phyloP scores from a whole-genome alignment of 495 filamentous ascomycete species.

The Trichoderma orchidacearum region DNA sequence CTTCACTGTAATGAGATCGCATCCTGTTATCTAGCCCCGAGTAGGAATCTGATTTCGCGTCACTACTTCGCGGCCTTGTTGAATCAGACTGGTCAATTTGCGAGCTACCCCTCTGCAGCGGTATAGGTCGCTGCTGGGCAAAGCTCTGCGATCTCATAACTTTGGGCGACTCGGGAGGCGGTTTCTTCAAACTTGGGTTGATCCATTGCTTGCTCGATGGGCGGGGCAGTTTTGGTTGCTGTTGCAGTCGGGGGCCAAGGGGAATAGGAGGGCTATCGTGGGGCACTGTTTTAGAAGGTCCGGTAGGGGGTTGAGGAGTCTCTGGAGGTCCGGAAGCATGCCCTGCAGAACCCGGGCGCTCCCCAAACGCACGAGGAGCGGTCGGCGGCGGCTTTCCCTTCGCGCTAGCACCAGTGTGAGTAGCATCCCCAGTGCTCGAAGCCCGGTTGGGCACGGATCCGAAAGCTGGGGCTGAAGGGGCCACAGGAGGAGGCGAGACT shows the following conservation, averaged over 20 bases:
- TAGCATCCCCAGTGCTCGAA: conserved; percentile 16
- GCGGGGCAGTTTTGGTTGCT: conserved; percentile 20
- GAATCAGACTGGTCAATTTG: conserved; percentile 16
- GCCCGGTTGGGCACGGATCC: conserved; percentile 43
- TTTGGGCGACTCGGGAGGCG: conserved; percentile 28
- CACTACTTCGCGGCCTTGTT: conserved; percentile 30
- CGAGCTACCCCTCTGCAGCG: conserved; percentile 26
- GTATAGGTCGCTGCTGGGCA: conserved; percentile 24
- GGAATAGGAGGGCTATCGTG: conserved; percentile 42
- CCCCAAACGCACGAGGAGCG: conserved; percentile 33
- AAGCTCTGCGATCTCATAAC: conserved; percentile 26
- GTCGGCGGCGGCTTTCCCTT: conserved; percentile 36
- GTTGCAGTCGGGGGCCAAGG: conserved; percentile 42
- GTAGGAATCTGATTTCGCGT: conserved; percentile 25
- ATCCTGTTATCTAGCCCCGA: conserved; percentile 14
- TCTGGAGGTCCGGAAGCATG: conserved; percentile 12
- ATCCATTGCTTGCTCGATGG: conserved; percentile 49
- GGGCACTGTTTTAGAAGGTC: conserved; percentile 33
- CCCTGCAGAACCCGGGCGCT: conserved; percentile 24
- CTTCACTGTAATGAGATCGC: conserved; percentile 17
- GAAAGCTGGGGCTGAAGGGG: conserved; percentile 73
- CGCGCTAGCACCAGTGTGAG: conserved; percentile 13
- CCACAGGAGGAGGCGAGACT: conserved; percentile 59
- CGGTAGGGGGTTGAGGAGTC: conserved; percentile 22
- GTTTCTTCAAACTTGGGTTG: conserved; percentile 36